phyloP scores from a whole-genome alignment of 768 basidiomycete genomes.

The Collybiopsis luxurians region DNA sequence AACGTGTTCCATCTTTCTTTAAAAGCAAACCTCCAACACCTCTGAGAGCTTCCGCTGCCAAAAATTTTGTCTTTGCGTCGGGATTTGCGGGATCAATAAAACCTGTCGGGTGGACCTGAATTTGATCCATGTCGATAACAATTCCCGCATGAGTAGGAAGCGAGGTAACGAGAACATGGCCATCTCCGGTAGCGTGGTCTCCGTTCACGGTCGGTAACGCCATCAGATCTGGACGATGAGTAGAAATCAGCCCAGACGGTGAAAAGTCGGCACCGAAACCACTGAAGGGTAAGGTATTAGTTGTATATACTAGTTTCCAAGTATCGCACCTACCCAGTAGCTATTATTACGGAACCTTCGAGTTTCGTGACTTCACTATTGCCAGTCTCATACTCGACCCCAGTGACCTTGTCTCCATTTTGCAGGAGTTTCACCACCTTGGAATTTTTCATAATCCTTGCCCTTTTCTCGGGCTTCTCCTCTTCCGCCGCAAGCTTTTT shows the following conservation, averaged over 20 bases:
- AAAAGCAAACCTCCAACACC: slow-evolving; percentile 75
- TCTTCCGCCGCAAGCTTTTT: slow-evolving; percentile 16
- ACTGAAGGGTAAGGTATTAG: slow-evolving; percentile 4
- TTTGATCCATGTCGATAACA: slow-evolving; percentile 20
- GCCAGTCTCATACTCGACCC: slow-evolving; percentile 21
- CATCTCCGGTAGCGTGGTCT: slow-evolving; percentile 25
- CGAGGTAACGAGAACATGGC: slow-evolving; percentile 17
- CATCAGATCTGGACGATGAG: slow-evolving; percentile 21
- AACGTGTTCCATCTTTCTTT: slow-evolving; percentile 66
- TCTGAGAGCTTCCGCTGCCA: slow-evolving; percentile 80
- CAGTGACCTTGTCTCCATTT: slow-evolving; percentile 12
- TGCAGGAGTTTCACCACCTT: slow-evolving; percentile 19
- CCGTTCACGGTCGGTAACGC: slow-evolving; percentile 24
- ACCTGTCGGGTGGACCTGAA: slow-evolving; percentile 57
- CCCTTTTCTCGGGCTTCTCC: slow-evolving; percentile 6
- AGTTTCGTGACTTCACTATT: slow-evolving; percentile 7
- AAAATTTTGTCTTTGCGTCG: slow-evolving; percentile 69
- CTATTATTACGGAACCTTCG: slow-evolving; percentile 16
- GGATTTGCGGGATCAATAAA: slow-evolving; percentile 79
- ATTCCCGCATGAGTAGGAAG: slow-evolving; percentile 9
- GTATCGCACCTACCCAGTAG: slow-evolving; percentile 18
- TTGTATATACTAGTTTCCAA: background rate
- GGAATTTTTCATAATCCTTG: slow-evolving; percentile 19
- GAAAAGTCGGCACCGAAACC: slow-evolving; percentile 24
- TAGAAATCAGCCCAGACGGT: slow-evolving; percentile 16